These are phyloP conservation scores for Arctostaphylos glauca DNA, from an alignment of 148 eudicot species.

Conservation along the genomic window DNA sequence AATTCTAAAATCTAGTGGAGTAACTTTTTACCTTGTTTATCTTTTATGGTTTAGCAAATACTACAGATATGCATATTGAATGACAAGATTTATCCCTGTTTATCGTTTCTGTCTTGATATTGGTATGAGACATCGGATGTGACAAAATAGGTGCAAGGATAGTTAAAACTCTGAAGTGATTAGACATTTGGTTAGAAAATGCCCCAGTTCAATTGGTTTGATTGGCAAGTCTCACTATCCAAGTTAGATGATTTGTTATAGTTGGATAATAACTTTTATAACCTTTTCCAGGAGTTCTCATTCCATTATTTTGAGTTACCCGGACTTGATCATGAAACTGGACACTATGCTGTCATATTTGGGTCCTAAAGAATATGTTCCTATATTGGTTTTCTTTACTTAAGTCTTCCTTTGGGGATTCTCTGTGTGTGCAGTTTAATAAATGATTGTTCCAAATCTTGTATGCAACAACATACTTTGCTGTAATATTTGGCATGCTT, in stretches of 20 bases:
- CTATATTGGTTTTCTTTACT: neutral
- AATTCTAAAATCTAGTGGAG: neutral
- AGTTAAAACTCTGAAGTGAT: neutral
- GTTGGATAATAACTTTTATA: neutral
- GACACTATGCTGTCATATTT: neutral
- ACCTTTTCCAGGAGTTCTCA: neutral
- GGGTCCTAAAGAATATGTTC: neutral
- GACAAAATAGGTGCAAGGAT: neutral
- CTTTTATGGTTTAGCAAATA: neutral
- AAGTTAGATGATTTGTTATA: neutral
- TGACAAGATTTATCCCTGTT: neutral
- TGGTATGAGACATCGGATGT: slow-evolving; percentile 1
- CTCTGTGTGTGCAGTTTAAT: neutral
- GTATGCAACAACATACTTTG: neutral
- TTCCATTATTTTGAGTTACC: neutral
- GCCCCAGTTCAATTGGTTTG: neutral
- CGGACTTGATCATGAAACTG: slow-evolving; percentile 3
- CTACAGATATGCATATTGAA: neutral
- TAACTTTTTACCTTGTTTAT: neutral
- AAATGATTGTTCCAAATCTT: neutral
- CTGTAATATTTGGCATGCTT: neutral
- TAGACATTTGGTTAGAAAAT: slow-evolving; percentile 2
- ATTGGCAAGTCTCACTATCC: neutral
- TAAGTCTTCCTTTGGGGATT: neutral
- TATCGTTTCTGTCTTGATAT: neutral